Percentiles rank a stretch among this genome's conserved stretches.
Evolutionary conservation across 169 alveolate species (phyloP).

Genomic region (Plasmodium berghei): DNA sequence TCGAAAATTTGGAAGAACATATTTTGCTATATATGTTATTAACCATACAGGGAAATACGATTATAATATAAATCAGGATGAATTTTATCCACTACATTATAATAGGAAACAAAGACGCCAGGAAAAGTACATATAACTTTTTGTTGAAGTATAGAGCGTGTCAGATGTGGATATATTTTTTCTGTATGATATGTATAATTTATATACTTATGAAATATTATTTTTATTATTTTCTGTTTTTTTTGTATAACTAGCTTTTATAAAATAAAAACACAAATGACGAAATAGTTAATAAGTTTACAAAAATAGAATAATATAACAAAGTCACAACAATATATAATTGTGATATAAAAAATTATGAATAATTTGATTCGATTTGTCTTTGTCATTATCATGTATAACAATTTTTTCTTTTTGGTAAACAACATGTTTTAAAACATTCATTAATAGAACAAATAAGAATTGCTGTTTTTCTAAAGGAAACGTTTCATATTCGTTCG

Average conservation of each 20-base stretch:
- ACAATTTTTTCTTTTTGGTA: neutral
- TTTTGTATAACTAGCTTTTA: neutral
- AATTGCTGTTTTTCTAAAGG: constrained; percentile 70
- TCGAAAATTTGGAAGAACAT: constrained; percentile 87
- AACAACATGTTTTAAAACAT: constrained; percentile 28
- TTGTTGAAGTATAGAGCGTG: neutral
- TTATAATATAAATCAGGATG: constrained; percentile 35
- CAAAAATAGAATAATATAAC: constrained; percentile 3
- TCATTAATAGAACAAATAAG: constrained; percentile 69
- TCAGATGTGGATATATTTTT: neutral
- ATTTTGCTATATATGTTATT: constrained; percentile 81
- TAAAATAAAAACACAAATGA: neutral
- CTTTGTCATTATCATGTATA: constrained; percentile 6
- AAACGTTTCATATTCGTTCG: constrained; percentile 18
- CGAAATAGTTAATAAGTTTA: neutral
- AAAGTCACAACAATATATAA: constrained; percentile 14
- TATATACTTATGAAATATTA: neutral
- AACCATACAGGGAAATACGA: constrained; percentile 79
- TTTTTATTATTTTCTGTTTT: neutral
- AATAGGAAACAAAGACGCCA: constrained; percentile 53
- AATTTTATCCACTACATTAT: constrained; percentile 72
- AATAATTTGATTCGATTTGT: constrained; percentile 30
- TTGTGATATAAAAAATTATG: constrained; percentile 50
- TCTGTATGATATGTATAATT: neutral
- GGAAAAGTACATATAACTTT: constrained; percentile 33